Conservation (phyloP, 1,284 basidiomycete species). For the Xerocomus cyaneibrunnescens region DNA sequence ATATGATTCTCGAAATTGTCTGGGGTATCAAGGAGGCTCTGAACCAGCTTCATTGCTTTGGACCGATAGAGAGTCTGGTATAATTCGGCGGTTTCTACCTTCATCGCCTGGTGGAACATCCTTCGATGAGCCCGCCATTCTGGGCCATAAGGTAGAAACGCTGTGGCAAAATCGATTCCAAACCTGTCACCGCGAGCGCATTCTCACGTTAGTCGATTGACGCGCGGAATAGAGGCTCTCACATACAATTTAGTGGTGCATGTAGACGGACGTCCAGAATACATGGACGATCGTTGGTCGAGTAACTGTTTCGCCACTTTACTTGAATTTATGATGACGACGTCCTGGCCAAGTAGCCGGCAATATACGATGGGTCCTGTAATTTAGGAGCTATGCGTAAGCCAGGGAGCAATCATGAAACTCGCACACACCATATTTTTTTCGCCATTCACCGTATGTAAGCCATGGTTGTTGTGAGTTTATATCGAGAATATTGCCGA, state of each 20-base stretch:
- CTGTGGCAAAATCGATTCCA: slow-evolving; percentile 34
- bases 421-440: slow-evolving; percentile 27
- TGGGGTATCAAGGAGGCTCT: slow-evolving; percentile 24
- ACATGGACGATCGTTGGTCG: slow-evolving; percentile 31
- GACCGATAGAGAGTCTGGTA: slow-evolving; percentile 24
- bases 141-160: slow-evolving; percentile 32
- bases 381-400: neutral
- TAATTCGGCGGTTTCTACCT: slow-evolving; percentile 13
- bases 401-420: neutral
- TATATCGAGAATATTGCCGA: slow-evolving; percentile 47
- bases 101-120: slow-evolving; percentile 34
- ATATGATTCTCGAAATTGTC: slow-evolving; percentile 25
- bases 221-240: no score
- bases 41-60: slow-evolving; percentile 24
- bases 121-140: slow-evolving; percentile 32
- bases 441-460: slow-evolving; percentile 28
- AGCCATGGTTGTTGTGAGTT: slow-evolving; percentile 44
- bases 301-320: slow-evolving; percentile 30
- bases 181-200: slow-evolving; percentile 19
- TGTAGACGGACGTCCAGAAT: slow-evolving; percentile 31
- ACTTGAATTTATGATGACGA: slow-evolving; percentile 31
- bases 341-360: slow-evolving; percentile 24
- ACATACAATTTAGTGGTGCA: slow-evolving; percentile 28
- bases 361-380: slow-evolving; percentile 32
- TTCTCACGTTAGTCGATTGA: neutral